phyloP scores from a whole-genome alignment of 495 filamentous ascomycete genomes.

The Tuber umbilicatum region DNA sequence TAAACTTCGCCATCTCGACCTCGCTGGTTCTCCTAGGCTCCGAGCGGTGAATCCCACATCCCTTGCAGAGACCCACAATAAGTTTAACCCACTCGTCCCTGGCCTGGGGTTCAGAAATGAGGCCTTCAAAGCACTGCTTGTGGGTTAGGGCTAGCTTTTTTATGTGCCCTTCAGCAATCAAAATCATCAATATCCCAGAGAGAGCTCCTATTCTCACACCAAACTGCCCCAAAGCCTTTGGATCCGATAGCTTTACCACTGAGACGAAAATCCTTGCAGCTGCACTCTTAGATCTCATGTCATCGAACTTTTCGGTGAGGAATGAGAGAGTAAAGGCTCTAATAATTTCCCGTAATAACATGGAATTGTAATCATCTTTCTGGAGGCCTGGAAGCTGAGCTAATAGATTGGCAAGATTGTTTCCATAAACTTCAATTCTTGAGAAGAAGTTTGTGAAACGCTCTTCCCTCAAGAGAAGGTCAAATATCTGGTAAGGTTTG shows the following conservation, averaged over 20 bases:
- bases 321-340: constrained; percentile 16
- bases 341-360: constrained; percentile 4
- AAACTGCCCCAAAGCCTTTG: neutral
- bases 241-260: constrained; percentile 2
- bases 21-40: neutral
- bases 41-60: neutral
- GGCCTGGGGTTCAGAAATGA: too few species aligned
- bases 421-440: too few species aligned
- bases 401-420: constrained; percentile 7
- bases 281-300: neutral
- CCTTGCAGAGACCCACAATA: neutral
- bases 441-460: too few species aligned
- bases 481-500: constrained; percentile 20
- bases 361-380: neutral
- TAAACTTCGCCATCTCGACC: too few species aligned
- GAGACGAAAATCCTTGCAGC: neutral
- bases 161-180: constrained; percentile 6
- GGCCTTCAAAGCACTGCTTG: too few species aligned
- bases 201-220: constrained; percentile 9
- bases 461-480: constrained; percentile 6
- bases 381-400: neutral
- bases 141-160: neutral
- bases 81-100: neutral
- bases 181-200: constrained; percentile 6
- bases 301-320: neutral